A percentile compares a stretch with the other conserved stretches of the same genome.
Evolutionary conservation across 495 filamentous ascomycete species (phyloP).

Genomic region (Penicillium samsonianum): DNA sequence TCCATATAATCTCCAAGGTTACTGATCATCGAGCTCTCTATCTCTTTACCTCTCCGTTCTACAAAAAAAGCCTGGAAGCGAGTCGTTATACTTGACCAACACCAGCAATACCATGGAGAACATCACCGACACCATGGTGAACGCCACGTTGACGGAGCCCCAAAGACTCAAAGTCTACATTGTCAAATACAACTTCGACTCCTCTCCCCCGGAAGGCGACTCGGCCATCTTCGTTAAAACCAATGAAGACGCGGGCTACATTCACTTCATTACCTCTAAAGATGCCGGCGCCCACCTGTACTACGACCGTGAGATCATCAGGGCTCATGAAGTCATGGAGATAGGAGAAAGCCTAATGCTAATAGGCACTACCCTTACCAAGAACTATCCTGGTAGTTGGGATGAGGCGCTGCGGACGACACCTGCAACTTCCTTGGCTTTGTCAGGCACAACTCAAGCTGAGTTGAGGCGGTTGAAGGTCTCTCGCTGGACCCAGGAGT

Average conservation of each 20-base stretch:
- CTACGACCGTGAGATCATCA: neutral
- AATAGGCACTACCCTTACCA: neutral
- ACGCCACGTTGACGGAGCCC: neutral
- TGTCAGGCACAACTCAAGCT: neutral
- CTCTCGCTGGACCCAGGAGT: neutral
- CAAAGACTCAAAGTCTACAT: neutral
- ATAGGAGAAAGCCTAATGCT: neutral
- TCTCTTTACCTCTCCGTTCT: neutral
- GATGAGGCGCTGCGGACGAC: neutral
- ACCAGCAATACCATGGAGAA: neutral
- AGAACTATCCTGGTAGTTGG: neutral
- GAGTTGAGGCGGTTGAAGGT: neutral
- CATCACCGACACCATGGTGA: neutral
- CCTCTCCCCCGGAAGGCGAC: neutral
- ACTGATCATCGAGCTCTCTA: neutral
- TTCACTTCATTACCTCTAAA: neutral
- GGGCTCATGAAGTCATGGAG: neutral
- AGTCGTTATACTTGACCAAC: neutral
- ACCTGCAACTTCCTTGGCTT: neutral
- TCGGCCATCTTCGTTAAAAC: neutral
- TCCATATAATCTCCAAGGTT: neutral
- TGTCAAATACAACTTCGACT: neutral
- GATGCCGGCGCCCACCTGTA: neutral
- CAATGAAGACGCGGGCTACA: neutral
- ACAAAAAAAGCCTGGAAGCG: neutral